Conservation (phyloP, 805 yeast species). For the Sporopachydermia lactativora region DNA sequence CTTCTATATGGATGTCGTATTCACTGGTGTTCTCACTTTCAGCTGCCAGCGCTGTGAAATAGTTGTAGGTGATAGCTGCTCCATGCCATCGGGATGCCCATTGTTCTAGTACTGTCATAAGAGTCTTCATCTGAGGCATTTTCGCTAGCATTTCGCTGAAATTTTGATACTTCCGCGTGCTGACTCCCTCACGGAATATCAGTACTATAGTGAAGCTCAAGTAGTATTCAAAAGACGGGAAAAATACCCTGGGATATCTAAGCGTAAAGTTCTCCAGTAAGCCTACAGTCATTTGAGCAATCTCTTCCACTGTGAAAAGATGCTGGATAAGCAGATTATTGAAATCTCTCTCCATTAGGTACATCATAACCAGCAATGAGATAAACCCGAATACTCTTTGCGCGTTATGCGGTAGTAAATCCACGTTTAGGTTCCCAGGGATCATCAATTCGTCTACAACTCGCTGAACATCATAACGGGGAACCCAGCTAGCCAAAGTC, state of each 20-base stretch:
- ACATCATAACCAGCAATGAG: neutral
- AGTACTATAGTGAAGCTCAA: neutral
- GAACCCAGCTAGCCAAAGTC: neutral
- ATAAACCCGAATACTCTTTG: constrained; percentile 1
- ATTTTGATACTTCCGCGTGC: neutral
- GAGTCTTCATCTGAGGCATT: neutral
- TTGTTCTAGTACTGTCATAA: neutral
- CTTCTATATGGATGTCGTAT: neutral
- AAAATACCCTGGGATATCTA: constrained; percentile 1
- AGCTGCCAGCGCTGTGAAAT: neutral
- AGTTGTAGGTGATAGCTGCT: neutral
- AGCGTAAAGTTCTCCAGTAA: neutral
- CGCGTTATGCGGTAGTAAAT: neutral
- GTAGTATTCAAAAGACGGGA: neutral
- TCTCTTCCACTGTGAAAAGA: neutral
- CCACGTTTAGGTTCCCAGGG: neutral
- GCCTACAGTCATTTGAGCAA: neutral
- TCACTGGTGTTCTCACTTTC: neutral
- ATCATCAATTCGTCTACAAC: neutral
- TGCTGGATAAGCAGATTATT: neutral
- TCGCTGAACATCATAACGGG: neutral
- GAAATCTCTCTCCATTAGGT: neutral
- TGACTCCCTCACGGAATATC: neutral
- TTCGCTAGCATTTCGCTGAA: neutral
- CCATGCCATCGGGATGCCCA: neutral